Base-by-base conservation (phyloP, 148 eudicot species). In the Fagopyrum esculentum region DNA sequence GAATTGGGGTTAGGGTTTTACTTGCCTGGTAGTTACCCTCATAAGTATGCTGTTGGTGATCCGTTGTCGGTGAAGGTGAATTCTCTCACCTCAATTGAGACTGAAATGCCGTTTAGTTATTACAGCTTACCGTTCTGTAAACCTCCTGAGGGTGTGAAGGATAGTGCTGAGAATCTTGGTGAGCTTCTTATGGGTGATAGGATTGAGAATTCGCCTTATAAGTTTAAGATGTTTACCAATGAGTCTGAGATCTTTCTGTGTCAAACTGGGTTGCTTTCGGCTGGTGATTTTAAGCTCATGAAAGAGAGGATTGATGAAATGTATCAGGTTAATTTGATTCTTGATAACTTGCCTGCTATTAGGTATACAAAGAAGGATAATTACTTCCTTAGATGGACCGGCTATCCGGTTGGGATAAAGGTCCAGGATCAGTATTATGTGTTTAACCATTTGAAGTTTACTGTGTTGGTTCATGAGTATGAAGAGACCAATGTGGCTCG, bases 121-220 rank as follows among this genome's bases (percentile, higher is more conserved):
- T 81, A 81, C 57, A 81, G 84, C 57, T 78, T 81, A 35, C 84
- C 84, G 47, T 81, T 75, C 68, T 81, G 84, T 64, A 71, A 74
- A 70, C 84, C 84, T 8, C 40, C 76, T 15, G 84, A 75, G 11
- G 84, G 84, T 12, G 81, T 81, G 10, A 81, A 81, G 70, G 84
- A 81, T 52, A 81, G 80, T 46, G 84, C 84, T 15, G 84, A 81
- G 59, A 81, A 81, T 52, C 81, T 81, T 6, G 84, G 84, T 2
- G 84, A 81, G 78, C 84, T 81, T 47, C 81, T 81, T 35, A 75
- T 81, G 84, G 84, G 84, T 2, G 84, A 81, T 63, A 78, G 84
- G 69, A 81, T 81, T 48, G 84, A 81, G 78, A 81, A 81, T 64
- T 81, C 84, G 0, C 84, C 84, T 6, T 81, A 81, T 63, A 73